Percentiles rank a stretch among this genome's conserved stretches.
These are phyloP conservation scores for Neurospora tetrasperma DNA, from an alignment of 495 filamentous ascomycete genomes.

Conservation along the genomic window DNA sequence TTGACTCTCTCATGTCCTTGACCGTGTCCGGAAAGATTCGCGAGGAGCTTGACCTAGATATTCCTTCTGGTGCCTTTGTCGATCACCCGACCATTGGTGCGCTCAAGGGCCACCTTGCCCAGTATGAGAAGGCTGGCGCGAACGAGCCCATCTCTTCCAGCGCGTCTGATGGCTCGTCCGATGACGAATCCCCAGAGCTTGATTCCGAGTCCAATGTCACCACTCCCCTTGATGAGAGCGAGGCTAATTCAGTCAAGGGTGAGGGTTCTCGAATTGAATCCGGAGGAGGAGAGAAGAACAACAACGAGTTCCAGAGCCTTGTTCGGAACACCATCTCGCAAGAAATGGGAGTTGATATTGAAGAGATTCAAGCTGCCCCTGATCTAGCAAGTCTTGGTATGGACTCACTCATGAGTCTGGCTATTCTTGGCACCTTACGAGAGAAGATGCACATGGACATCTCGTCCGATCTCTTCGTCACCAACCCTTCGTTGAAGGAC, in stretches of 20 bases:
- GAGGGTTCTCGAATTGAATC: conserved; percentile 12
- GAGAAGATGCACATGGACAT: conserved; percentile 46
- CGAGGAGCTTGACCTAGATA: conserved; percentile 46
- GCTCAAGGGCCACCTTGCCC: conserved; percentile 47
- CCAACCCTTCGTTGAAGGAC: conserved; percentile 36
- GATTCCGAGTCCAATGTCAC: conserved; percentile 39
- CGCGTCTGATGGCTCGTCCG: conserved; percentile 27
- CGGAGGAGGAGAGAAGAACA: conserved; percentile 14
- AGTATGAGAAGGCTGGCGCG: conserved; percentile 34
- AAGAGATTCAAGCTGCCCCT: conserved; percentile 47
- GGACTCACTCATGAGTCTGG: conserved; percentile 50
- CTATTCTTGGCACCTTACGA: conserved; percentile 44
- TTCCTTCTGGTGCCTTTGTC: conserved; percentile 46
- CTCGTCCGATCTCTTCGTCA: conserved; percentile 36
- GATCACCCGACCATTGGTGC: conserved; percentile 45
- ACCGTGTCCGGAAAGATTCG: conserved; percentile 43
- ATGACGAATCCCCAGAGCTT: conserved; percentile 32
- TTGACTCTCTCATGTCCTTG: conserved; percentile 52
- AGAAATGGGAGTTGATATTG: conserved; percentile 57
- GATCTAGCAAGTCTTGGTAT: conserved; percentile 47
- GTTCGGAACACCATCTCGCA: conserved; percentile 52
- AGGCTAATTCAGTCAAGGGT: conserved; percentile 31
- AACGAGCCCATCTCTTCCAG: conserved; percentile 16
- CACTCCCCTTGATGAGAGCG: conserved; percentile 36
- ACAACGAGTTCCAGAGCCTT: conserved; percentile 37